Evolutionary conservation across 805 yeast genomes (phyloP).

Genomic region (Saccharomycopsis babjevae): DNA sequence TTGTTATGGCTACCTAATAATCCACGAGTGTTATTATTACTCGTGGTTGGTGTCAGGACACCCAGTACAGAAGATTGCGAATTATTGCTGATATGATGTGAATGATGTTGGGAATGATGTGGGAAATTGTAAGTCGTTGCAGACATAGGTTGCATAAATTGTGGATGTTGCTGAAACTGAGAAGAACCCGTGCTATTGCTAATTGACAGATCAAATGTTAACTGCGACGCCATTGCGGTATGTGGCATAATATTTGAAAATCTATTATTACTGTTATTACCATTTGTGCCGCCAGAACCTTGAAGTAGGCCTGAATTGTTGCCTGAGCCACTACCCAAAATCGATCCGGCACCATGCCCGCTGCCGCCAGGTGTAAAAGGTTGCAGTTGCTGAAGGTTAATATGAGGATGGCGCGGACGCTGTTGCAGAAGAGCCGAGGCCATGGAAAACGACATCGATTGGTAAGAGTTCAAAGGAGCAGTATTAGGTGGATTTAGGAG

Average conservation of each 20-base stretch:
- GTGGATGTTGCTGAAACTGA: not conserved
- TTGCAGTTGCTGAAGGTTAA: not conserved
- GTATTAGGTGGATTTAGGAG: not conserved
- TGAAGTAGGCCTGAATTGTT: not conserved
- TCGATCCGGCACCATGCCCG: not conserved
- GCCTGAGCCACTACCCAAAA: not conserved
- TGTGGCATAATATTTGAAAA: not conserved
- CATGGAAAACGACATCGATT: not conserved
- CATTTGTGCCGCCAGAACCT: not conserved
- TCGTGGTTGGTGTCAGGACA: not conserved
- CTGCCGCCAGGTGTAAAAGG: not conserved
- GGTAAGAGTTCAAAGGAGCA: slow-evolving; percentile 1
- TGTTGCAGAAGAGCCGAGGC: not conserved
- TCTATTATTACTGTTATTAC: not conserved
- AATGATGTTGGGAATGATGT: not conserved
- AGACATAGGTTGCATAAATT: not conserved
- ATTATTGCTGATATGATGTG: not conserved
- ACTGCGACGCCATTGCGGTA: not conserved
- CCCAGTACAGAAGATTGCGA: not conserved
- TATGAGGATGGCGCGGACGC: not conserved
- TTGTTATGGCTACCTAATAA: not conserved
- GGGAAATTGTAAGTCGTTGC: not conserved
- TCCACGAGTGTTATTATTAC: not conserved
- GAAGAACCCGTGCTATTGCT: not conserved
- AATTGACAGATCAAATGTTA: not conserved